A percentile compares a stretch with the other conserved stretches of the same genome.
phyloP scores from a whole-genome alignment of 768 basidiomycete genomes.

The Rickenella mellea region DNA sequence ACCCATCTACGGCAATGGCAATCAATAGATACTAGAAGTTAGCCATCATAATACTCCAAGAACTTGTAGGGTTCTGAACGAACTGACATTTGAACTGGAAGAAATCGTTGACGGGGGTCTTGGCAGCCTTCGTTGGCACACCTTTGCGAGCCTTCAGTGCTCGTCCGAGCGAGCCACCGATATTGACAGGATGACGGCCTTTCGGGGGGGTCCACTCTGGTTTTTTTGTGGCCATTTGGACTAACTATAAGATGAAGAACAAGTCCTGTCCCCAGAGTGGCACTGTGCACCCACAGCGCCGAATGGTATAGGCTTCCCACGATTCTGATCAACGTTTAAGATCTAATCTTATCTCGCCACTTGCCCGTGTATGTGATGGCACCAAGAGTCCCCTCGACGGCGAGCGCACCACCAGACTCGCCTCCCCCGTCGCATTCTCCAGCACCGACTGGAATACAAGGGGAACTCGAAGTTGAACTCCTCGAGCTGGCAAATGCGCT shows the following conservation, averaged over 20 bases:
- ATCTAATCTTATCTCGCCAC: no score
- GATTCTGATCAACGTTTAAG: no score
- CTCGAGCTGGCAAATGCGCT: conserved; percentile 68
- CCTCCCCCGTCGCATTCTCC: conserved; percentile 74
- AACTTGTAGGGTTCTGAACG: conserved; percentile 1
- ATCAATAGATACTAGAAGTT: neutral
- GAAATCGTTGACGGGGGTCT: conserved; percentile 57
- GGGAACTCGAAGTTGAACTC: conserved; percentile 69
- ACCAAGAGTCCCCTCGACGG: no score
- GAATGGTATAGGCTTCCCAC: no score
- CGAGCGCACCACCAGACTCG: no score
- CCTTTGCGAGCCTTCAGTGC: conserved; percentile 64
- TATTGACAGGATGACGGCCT: conserved; percentile 50
- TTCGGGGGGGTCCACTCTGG: conserved; percentile 41
- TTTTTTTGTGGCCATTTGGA: neutral
- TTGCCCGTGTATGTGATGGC: no score
- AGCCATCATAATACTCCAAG: neutral
- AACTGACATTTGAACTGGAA: conserved; percentile 68
- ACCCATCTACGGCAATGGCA: conserved; percentile 43
- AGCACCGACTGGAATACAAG: conserved; percentile 56
- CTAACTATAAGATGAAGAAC: no score
- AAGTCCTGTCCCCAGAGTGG: no score
- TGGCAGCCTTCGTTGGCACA: conserved; percentile 28
- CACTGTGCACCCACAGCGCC: no score
- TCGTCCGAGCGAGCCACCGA: conserved; percentile 55